These are phyloP conservation scores for Backusella tuberculispora DNA, from an alignment of 192 early-diverging fungal genomes.

Conservation along the genomic window DNA sequence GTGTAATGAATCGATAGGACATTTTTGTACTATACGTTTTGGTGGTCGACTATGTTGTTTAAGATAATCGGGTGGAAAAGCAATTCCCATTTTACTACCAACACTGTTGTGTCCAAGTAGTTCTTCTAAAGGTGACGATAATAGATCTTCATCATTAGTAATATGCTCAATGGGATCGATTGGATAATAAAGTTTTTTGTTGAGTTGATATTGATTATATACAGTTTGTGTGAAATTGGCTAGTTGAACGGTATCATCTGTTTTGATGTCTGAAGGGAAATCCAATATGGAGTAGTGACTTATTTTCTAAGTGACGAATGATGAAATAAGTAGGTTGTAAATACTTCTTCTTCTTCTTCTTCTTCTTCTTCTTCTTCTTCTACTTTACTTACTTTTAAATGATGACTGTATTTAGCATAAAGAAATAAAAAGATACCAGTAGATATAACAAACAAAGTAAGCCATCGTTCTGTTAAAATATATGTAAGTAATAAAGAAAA, in stretches of 20 bases:
- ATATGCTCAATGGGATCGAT: not conserved
- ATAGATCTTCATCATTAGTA: not conserved
- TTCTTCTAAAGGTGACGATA: too few species aligned
- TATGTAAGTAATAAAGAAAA: too few species aligned
- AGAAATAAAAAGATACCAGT: not conserved
- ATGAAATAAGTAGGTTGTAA: not conserved
- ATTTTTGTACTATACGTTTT: not conserved
- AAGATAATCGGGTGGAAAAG: slow-evolving; percentile 1
- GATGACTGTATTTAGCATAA: slow-evolving; percentile 2
- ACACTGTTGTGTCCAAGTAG: too few species aligned
- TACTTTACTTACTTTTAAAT: not conserved
- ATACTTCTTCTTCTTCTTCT: not conserved
- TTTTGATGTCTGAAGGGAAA: slow-evolving; percentile 1
- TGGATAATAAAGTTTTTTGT: not conserved
- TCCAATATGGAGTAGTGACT: not conserved
- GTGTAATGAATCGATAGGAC: not conserved
- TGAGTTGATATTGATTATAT: not conserved
- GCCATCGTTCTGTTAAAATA: not conserved
- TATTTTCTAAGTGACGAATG: not conserved
- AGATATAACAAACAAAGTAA: not conserved
- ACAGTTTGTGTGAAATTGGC: not conserved
- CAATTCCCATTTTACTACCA: not conserved
- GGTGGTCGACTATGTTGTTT: not conserved
- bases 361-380: not conserved
- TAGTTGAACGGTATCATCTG: not conserved